Base-by-base conservation (phyloP, 164 flowering plant genomes). In the Macadamia tetraphylla region DNA sequence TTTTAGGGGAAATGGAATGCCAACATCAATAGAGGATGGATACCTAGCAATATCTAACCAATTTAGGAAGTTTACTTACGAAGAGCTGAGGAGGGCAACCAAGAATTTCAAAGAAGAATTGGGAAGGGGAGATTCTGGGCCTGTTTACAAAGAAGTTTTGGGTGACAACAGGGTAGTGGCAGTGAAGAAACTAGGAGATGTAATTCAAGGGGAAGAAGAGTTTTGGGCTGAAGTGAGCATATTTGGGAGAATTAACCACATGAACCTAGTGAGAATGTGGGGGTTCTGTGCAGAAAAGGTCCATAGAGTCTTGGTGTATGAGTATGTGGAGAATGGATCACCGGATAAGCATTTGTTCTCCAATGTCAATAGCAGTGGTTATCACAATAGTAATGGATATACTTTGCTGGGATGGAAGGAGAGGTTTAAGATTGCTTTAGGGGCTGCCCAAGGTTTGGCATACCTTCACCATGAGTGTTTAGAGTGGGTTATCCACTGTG, bases 211-310 rank as follows among this genome's bases (percentile, higher is more conserved):
- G 40, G 40, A 35, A 35, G 40, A 35, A 35, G 40, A 35, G 40
- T 35, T 35, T 35, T 35, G 75, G 79, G 72, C 72, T 30, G 79
- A 76, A 68, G 62, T 76, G 63, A 71, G 75, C 69, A 67, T 53
- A 6, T 64, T 75, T 10, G 78, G 74, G 17, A 71, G 53, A 59
- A 68, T 75, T 13, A 58, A 75, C 62, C 78, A 75, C 64, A 68
- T 71, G 72, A 75, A 75, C 67, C 63, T 71, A 71, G 70, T 75
- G 58, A 71, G 74, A 64, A 67, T 71, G 74, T 75, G 71, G 74
- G 73, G 78, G 2, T 58, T 69, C 30, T 75, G 78, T 63, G 40
- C 68, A 29, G 78, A 75, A 61, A 43, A 49, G 18, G 18, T 5
- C 6, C 71, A 71, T 30, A 71, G 57, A 32, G 71, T 75, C 17